phyloP scores from a whole-genome alignment of 73 alveolate genomes.

The Tetrahymena thermophila region DNA sequence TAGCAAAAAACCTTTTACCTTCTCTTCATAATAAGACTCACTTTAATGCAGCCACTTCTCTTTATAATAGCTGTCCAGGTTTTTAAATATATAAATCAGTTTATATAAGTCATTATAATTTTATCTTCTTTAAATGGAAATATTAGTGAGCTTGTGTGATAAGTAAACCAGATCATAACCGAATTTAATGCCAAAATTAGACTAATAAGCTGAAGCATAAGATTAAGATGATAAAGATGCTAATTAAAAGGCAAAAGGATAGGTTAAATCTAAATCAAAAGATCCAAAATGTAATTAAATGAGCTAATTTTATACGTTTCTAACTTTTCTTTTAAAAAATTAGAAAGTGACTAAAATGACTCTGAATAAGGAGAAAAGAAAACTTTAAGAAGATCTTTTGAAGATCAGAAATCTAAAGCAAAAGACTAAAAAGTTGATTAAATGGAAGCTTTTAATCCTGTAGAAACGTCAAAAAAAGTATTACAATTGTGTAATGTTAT shows the following conservation, averaged over 20 bases:
- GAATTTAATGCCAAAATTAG: neutral
- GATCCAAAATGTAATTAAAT: neutral
- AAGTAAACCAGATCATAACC: neutral
- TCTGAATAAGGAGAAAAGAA: neutral
- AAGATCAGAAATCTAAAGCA: neutral
- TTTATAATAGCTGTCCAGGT: conserved; percentile 36
- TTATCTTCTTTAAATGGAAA: neutral
- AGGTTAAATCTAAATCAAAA: neutral
- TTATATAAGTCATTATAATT: neutral
- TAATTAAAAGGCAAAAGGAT: neutral
- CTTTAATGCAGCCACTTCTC: conserved; percentile 33
- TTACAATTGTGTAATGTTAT: conserved; percentile 31
- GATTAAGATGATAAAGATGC: neutral
- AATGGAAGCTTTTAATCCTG: conserved; percentile 39
- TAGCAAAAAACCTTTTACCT: conserved; percentile 29
- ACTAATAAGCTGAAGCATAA: neutral
- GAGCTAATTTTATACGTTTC: neutral
- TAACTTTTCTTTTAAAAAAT: neutral
- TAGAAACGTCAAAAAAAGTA: conserved; percentile 32
- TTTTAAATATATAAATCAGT: neutral
- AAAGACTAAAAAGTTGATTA: conserved; percentile 12
- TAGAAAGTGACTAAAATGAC: neutral
- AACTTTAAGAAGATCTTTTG: neutral
- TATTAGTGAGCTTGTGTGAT: neutral
- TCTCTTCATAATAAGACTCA: conserved; percentile 37